Conservation (phyloP, 208 protist genomes). For the Eutreptiella sp. region DNA sequence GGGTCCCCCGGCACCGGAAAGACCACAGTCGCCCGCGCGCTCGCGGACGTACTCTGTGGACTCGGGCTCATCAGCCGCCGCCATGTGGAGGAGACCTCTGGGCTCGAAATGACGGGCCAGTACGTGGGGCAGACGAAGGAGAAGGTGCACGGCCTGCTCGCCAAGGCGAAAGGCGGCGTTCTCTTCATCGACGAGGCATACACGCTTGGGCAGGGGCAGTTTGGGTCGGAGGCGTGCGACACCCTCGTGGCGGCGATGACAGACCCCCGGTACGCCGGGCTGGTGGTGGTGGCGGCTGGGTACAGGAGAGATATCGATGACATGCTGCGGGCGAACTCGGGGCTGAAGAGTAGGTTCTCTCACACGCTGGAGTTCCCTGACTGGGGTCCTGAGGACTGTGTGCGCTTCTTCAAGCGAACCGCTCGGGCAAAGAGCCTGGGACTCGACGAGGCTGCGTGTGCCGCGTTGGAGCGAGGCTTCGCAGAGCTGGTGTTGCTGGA, state of each 20-base stretch:
- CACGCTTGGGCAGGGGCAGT: constrained; percentile 3
- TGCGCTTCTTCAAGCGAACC: no score
- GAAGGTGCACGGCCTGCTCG: constrained; percentile 9
- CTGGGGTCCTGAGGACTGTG: background rate
- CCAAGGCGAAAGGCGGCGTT: constrained; percentile 5
- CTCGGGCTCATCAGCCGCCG: constrained; percentile 11
- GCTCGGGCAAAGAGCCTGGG: no score
- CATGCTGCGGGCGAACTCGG: constrained; percentile 19
- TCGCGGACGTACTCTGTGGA: constrained; percentile 5
- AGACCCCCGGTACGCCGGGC: constrained; percentile 4
- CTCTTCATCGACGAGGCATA: constrained; percentile 38
- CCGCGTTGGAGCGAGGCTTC: no score
- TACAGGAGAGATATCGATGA: constrained; percentile 29
- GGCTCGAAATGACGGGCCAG: constrained; percentile 3
- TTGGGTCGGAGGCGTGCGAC: constrained; percentile 27
- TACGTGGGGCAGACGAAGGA: constrained; percentile 12
- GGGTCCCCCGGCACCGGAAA: constrained; percentile 18
- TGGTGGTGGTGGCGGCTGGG: constrained; percentile 22
- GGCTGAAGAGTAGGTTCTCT: constrained; percentile 19
- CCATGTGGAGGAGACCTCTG: constrained; percentile 11
- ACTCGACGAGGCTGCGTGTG: no score
- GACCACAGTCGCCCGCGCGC: constrained; percentile 9
- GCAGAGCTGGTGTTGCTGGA: no score
- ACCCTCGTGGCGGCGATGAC: constrained; percentile 7
- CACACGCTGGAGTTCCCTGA: constrained; percentile 5